Evolutionary conservation across 1,284 basidiomycete species (phyloP).

Genomic region (Cryptococcus sp.): DNA sequence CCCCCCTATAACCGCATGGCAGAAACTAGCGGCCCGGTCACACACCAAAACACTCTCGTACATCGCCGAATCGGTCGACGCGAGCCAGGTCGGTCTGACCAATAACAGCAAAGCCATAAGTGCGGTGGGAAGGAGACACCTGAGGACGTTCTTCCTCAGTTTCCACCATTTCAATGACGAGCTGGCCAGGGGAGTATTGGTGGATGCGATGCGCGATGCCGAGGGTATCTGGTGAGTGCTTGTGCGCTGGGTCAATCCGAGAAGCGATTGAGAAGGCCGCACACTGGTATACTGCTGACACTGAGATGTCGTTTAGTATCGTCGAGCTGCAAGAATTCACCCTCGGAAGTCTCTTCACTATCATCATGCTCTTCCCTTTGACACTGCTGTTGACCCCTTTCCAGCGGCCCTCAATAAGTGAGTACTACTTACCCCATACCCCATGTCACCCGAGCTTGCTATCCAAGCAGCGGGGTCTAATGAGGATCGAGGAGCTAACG

Average conservation of each 20-base stretch:
- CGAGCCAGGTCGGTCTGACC: slow-evolving; percentile 10
- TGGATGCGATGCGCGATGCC: slow-evolving; percentile 40
- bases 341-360: slow-evolving; percentile 31
- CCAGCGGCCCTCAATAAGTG: slow-evolving; percentile 30
- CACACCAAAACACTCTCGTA: slow-evolving; percentile 26
- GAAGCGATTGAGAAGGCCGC: no score
- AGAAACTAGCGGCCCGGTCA: slow-evolving; percentile 7
- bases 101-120: slow-evolving; percentile 10
- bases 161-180: slow-evolving; percentile 49
- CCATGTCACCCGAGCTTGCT: background rate
- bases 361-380: slow-evolving; percentile 34
- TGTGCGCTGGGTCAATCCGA: background rate
- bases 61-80: slow-evolving; percentile 36
- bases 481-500: background rate
- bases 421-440: slow-evolving; percentile 13
- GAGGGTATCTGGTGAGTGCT: slow-evolving; percentile 44
- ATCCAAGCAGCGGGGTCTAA: no score
- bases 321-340: slow-evolving; percentile 44
- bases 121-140: slow-evolving; percentile 19
- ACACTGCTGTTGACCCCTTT: slow-evolving; percentile 37
- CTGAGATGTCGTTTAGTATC: slow-evolving; percentile 25
- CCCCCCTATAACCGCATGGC: slow-evolving; percentile 26
- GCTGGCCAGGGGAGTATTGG: slow-evolving; percentile 32
- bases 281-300: no score
- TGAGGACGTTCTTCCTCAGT: slow-evolving; percentile 45